These are phyloP conservation scores for Cladorrhinum sp. DNA, from an alignment of 2,329 filamentous ascomycete genomes.

Conservation along the genomic window DNA sequence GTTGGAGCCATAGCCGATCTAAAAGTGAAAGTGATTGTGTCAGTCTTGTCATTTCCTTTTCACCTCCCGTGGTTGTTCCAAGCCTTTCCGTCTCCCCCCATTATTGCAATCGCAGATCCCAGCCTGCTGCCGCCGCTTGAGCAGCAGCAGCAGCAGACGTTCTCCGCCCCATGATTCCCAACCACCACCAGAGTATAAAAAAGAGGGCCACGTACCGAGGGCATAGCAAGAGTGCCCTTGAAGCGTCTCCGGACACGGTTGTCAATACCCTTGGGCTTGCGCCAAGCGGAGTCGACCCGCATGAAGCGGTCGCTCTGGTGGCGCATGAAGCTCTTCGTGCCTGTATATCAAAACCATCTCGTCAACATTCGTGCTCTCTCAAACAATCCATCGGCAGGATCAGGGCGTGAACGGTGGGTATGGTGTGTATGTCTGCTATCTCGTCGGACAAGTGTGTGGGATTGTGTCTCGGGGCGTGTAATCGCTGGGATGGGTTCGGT, in stretches of 20 bases:
- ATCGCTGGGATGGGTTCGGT: slow-evolving; percentile 23
- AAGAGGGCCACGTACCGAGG: slow-evolving; percentile 71
- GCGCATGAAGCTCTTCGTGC: slow-evolving; percentile 91
- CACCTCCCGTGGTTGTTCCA: neutral
- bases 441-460: neutral
- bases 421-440: neutral
- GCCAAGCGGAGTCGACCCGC: slow-evolving; percentile 86
- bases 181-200: neutral
- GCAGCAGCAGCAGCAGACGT: slow-evolving; percentile 1
- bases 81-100: neutral
- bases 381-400: slow-evolving; percentile 6
- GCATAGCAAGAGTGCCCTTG: slow-evolving; percentile 93
- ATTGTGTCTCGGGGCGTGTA: neutral
- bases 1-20: slow-evolving; percentile 99
- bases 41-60: slow-evolving; percentile 12
- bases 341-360: slow-evolving; percentile 46
- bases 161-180: neutral
- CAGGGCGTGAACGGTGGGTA: neutral
- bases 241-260: slow-evolving; percentile 96
- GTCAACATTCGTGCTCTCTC: slow-evolving; percentile 37
- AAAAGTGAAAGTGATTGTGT: slow-evolving; percentile 9
- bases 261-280: slow-evolving; percentile 99
- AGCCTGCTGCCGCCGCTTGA: neutral
- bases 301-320: slow-evolving; percentile 98
- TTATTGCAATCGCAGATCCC: neutral